Evolutionary conservation across 805 yeast genomes (phyloP).

Genomic region (Blastobotrys chiropterorum): DNA sequence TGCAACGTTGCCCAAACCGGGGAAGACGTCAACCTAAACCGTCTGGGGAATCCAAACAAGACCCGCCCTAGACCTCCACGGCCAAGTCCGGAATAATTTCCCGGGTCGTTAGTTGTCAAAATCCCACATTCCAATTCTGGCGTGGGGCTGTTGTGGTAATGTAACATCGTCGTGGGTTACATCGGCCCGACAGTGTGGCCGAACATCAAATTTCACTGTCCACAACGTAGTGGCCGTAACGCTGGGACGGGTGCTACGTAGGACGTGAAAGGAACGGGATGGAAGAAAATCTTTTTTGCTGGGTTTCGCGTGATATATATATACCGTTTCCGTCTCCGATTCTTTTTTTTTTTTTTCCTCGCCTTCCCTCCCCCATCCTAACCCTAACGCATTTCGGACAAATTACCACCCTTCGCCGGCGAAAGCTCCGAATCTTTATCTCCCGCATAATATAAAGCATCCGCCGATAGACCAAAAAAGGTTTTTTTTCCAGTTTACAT

Average conservation of each 20-base stretch:
- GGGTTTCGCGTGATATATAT: background rate
- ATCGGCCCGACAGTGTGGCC: background rate
- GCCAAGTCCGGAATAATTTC: too few relatives aligned
- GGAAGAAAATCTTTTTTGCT: background rate
- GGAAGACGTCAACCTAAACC: too few relatives aligned
- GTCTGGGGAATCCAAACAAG: too few relatives aligned
- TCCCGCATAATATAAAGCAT: background rate
- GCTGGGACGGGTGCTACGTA: background rate
- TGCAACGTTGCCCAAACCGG: too few relatives aligned
- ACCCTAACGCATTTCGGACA: background rate
- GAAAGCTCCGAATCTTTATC: background rate
- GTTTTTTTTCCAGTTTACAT: background rate
- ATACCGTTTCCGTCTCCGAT: background rate
- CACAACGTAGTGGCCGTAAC: background rate
- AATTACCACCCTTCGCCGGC: background rate
- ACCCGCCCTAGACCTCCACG: too few relatives aligned
- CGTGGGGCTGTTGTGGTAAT: background rate
- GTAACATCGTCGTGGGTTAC: background rate
- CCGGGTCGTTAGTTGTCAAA: background rate
- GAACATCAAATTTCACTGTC: too few relatives aligned
- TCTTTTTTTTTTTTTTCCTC: background rate
- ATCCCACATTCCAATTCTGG: background rate
- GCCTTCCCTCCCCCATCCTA: background rate
- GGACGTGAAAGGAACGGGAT: background rate
- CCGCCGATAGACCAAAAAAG: background rate